A percentile compares a stretch with the other conserved stretches of the same genome.
Conservation (phyloP, 805 yeast species). For the Yamadazyma phyllophila region DNA sequence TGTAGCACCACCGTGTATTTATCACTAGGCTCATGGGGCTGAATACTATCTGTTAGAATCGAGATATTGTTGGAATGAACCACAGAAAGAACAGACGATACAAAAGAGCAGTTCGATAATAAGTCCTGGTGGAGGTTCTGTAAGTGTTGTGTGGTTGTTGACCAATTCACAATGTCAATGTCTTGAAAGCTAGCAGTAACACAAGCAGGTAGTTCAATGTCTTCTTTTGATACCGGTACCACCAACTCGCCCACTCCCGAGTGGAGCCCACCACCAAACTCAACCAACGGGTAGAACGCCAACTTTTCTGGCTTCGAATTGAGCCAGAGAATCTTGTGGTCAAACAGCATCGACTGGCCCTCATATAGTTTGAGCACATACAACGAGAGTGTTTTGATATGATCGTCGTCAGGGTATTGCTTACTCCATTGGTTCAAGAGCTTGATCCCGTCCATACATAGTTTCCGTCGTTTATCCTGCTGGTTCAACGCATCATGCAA, state of each 20-base stretch:
- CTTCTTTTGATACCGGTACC: not conserved
- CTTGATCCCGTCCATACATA: slow-evolving; percentile 24
- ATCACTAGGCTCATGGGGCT: slow-evolving; percentile 22
- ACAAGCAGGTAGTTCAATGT: slow-evolving; percentile 16
- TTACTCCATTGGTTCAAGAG: slow-evolving; percentile 20
- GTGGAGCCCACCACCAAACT: slow-evolving; percentile 13
- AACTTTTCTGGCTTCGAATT: slow-evolving; percentile 18
- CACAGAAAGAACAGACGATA: slow-evolving; percentile 61
- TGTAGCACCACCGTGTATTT: slow-evolving; percentile 40
- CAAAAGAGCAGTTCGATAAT: slow-evolving; percentile 72
- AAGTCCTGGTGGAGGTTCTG: slow-evolving; percentile 45
- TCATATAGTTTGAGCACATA: slow-evolving; percentile 24
- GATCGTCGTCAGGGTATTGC: not conserved
- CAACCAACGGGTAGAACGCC: slow-evolving; percentile 20
- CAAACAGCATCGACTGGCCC: not conserved
- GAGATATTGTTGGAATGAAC: slow-evolving; percentile 20
- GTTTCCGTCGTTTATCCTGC: slow-evolving; percentile 16
- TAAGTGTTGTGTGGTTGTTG: slow-evolving; percentile 35
- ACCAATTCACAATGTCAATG: slow-evolving; percentile 31
- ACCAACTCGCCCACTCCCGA: slow-evolving; percentile 9
- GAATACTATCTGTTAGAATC: slow-evolving; percentile 20
- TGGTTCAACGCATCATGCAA: slow-evolving; percentile 17
- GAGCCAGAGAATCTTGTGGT: slow-evolving; percentile 27
- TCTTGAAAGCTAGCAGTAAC: slow-evolving; percentile 8
- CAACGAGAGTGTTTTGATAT: slow-evolving; percentile 16